Conservation (phyloP, 176 grass and related monocot species). For the Elaeis guineensis region DNA sequence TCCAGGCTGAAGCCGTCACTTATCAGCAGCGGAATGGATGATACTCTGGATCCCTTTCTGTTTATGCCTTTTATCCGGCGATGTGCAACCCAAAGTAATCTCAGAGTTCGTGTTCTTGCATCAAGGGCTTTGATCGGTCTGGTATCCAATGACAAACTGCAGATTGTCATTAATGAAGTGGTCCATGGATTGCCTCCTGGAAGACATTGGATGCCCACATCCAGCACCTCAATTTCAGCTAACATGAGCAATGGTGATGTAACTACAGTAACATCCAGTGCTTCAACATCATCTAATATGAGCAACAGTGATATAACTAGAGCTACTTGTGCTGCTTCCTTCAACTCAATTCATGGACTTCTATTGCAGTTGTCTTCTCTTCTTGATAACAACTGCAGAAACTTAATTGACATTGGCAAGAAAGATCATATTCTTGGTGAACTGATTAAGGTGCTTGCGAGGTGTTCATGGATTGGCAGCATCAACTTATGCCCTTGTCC, state of each 20-base stretch:
- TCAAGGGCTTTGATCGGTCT: constrained; percentile 83
- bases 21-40: constrained; percentile 59
- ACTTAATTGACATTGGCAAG: constrained; percentile 37
- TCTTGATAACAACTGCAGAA: constrained; percentile 67
- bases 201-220: constrained; percentile 15
- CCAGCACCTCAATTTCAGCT: constrained; percentile 15
- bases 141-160: constrained; percentile 79
- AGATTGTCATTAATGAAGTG: constrained; percentile 49
- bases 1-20: constrained; percentile 81
- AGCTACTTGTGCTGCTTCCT: constrained; percentile 26
- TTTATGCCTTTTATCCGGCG: constrained; percentile 82
- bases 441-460: constrained; percentile 47
- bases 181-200: constrained; percentile 47
- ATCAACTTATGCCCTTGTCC: constrained; percentile 52
- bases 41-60: constrained; percentile 80
- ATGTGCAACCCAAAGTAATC: constrained; percentile 91
- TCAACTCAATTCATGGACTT: constrained; percentile 88
- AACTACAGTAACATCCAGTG: not conserved
- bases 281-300: constrained; percentile 20
- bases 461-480: constrained; percentile 74
- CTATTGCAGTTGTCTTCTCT: constrained; percentile 78
- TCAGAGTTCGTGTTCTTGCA: constrained; percentile 72
- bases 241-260: constrained; percentile 32
- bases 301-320: constrained; percentile 28
- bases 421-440: constrained; percentile 79